phyloP scores from a whole-genome alignment of 306 rosid genomes.

The Amphicarpaea edgeworthii region DNA sequence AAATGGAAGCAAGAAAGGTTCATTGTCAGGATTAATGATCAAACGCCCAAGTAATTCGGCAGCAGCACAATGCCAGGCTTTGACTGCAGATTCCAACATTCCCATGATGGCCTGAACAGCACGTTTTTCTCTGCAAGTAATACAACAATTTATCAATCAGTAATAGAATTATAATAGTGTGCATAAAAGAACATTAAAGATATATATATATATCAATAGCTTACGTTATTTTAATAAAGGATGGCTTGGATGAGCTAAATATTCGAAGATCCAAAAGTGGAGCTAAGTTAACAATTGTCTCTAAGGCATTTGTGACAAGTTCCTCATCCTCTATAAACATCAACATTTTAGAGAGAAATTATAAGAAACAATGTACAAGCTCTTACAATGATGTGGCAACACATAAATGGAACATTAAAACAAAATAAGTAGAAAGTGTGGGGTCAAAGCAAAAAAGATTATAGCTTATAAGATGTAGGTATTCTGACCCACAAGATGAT shows the following conservation, averaged over 20 bases:
- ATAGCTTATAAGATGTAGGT: slow-evolving; percentile 11
- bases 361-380: slow-evolving; percentile 31
- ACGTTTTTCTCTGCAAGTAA: slow-evolving; percentile 75
- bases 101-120: slow-evolving; percentile 96
- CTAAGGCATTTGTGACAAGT: slow-evolving; percentile 95
- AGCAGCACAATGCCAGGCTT: slow-evolving; percentile 96
- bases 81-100: slow-evolving; percentile 81
- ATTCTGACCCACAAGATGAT: slow-evolving; percentile 68
- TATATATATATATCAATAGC: slow-evolving; percentile 47
- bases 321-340: slow-evolving; percentile 91
- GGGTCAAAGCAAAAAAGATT: too few species aligned
- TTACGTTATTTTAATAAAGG: slow-evolving; percentile 94
- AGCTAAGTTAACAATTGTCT: slow-evolving; percentile 96
- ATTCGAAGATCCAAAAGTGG: slow-evolving; percentile 91
- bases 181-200: background rate
- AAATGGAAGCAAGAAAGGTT: slow-evolving; percentile 86
- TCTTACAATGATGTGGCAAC: slow-evolving; percentile 13
- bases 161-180: slow-evolving; percentile 27
- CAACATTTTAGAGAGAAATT: slow-evolving; percentile 8
- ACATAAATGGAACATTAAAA: slow-evolving; percentile 1
- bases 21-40: slow-evolving; percentile 94
- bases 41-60: slow-evolving; percentile 97
- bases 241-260: slow-evolving; percentile 90
- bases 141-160: slow-evolving; percentile 39
- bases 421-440: too few species aligned